Base-by-base conservation (phyloP, 768 basidiomycete genomes). In the Pholiota conissans region DNA sequence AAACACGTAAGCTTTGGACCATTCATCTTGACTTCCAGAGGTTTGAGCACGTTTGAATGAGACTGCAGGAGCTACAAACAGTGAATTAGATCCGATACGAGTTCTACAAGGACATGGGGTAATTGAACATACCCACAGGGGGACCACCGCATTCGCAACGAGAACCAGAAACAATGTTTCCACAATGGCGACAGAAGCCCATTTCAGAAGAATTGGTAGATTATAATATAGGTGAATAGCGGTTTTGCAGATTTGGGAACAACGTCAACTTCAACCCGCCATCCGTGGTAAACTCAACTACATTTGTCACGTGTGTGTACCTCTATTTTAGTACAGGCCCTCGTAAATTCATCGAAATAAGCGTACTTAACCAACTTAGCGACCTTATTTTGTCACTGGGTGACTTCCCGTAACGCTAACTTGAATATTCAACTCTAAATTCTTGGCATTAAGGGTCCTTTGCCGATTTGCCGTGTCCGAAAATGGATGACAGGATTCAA, bases 161-260 rank as follows among this genome's bases (percentile, higher is more conserved):
- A 40, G 75, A 71, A 49, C 84, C 84, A 32, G 77, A 67, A 29
- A 93, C 90, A 57, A 94, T 91, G 61, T 93, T 89, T 56, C 91
- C 92, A 67, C 91, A 94, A 68, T 90, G 79, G 58, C 89, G 82
- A 75, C 92, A 94, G 66, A 93, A 93, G 22, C 88, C 89, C 91
- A 93, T 93, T 45, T 29, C 5, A 30, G 24, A 46, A 27, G 14
- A n/a, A 18, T 27, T 26, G 28, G n/a, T n/a, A 22, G 26, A 29
- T 29, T 9, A 18, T 27, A 22, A 45, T 6, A 32, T 32, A 32
- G n/a, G 5, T 27, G 11, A 24, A 30, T 24, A 13, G 18, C 32
- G 51, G 13, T 24, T 27, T 7, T 22, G 26, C 5, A 24, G 26
- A 28, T 49, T 49, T 14, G 28, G 28, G 27, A 18, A 27, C 48